Evolutionary conservation across 1,284 basidiomycete genomes (phyloP).

Genomic region (Wolfiporia cocos): DNA sequence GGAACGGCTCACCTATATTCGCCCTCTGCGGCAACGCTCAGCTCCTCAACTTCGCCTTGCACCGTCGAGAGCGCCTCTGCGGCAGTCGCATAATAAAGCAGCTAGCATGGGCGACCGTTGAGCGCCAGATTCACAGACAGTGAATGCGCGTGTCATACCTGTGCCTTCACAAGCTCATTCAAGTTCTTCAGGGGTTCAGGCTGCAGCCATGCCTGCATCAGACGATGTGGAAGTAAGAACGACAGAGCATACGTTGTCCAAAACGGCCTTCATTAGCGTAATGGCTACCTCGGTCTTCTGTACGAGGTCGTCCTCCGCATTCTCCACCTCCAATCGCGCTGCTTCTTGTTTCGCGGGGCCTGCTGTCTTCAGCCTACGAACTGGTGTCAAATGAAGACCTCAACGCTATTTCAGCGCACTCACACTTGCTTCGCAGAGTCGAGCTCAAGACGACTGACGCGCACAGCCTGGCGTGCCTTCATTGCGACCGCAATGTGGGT

Average conservation of each 20-base stretch:
- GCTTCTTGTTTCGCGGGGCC: conserved; percentile 79
- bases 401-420: conserved; percentile 14
- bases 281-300: conserved; percentile 98
- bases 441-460: conserved; percentile 65
- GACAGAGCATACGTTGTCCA: conserved; percentile 76
- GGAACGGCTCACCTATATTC: conserved; percentile 69
- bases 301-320: conserved; percentile 93
- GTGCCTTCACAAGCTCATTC: conserved; percentile 88
- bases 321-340: conserved; percentile 85
- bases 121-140: background rate
- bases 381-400: background rate
- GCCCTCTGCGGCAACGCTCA: conserved; percentile 84
- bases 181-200: conserved; percentile 95
- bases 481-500: conserved; percentile 82
- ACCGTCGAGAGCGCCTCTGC: conserved; percentile 80
- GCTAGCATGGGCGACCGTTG: conserved; percentile 34
- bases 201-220: no score
- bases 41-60: conserved; percentile 88
- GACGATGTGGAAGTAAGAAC: background rate
- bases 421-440: conserved; percentile 57
- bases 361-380: conserved; percentile 68
- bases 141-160: conserved; percentile 32
- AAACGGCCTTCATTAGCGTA: conserved; percentile 94
- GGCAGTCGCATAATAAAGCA: conserved; percentile 79
- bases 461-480: conserved; percentile 88